Evolutionary conservation across 148 eudicot species (phyloP).

Genomic region (Pharnaceum exiguum): DNA sequence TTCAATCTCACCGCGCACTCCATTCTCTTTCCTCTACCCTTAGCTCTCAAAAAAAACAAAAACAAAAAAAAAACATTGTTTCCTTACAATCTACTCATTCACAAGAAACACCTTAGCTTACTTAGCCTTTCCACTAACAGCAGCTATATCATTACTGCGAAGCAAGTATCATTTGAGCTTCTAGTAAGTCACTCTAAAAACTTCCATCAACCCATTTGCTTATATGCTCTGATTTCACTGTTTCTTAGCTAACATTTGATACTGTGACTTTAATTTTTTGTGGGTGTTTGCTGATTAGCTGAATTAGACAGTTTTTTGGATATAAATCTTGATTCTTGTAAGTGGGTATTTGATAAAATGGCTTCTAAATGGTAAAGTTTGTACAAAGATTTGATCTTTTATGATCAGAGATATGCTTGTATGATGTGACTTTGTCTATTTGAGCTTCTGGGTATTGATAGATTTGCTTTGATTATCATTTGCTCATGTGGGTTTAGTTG

Average conservation of each 20-base stretch:
- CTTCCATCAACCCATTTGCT: neutral
- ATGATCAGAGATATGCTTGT: neutral
- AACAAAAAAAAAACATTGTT: too few relatives aligned
- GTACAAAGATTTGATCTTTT: conserved; percentile 12
- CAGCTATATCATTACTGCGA: neutral
- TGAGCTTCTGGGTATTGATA: conserved; percentile 22
- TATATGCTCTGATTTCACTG: conserved; percentile 5
- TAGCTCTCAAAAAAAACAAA: too few relatives aligned
- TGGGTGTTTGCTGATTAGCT: neutral
- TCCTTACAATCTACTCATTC: conserved; percentile 2
- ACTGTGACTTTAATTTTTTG: neutral
- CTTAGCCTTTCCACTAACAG: neutral
- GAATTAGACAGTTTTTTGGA: neutral
- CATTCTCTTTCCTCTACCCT: neutral
- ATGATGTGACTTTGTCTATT: conserved; percentile 4
- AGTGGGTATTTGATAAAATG: conserved; percentile 8
- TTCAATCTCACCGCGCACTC: neutral
- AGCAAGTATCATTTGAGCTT: conserved; percentile 1
- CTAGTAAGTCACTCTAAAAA: neutral
- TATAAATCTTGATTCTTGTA: neutral
- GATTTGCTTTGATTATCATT: neutral
- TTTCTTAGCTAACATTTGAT: neutral
- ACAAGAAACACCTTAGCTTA: neutral
- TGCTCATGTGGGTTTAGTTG: neutral
- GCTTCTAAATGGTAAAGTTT: conserved; percentile 1